A percentile compares a stretch with the other conserved stretches of the same genome.
phyloP scores from a whole-genome alignment of 345 rosid species.

The Euphorbia lathyris region DNA sequence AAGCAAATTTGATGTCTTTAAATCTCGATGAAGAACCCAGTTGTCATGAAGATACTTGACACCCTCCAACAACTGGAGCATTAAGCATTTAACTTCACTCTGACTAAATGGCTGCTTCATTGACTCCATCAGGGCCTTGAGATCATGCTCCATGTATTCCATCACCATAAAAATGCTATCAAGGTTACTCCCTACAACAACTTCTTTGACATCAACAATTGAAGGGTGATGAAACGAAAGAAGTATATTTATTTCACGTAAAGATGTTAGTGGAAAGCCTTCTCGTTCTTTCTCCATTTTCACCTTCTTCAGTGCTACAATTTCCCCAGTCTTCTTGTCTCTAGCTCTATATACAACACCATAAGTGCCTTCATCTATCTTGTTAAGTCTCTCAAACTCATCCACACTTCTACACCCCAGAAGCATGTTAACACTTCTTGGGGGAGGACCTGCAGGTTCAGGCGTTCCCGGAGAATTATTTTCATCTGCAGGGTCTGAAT shows the following conservation, averaged over 20 bases:
- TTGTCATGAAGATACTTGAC: constrained; percentile 96
- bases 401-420: constrained; percentile 97
- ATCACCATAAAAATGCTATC: constrained; percentile 98
- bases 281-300: constrained; percentile 99
- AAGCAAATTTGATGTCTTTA: constrained; percentile 94
- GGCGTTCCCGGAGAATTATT: constrained; percentile 43
- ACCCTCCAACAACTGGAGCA: constrained; percentile 95
- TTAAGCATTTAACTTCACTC: constrained; percentile 97
- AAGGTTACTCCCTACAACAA: constrained; percentile 90
- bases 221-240: constrained; percentile 96
- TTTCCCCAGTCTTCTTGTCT: constrained; percentile 88
- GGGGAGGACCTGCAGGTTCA: constrained; percentile 59
- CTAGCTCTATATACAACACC: constrained; percentile 98
- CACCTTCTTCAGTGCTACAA: constrained; percentile 97
- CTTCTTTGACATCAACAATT: constrained; percentile 96
- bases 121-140: constrained; percentile 91
- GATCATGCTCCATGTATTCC: constrained; percentile 99
- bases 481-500: constrained; percentile 55
- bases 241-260: constrained; percentile 94
- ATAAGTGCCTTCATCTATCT: constrained; percentile 98
- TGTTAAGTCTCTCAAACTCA: constrained; percentile 94
- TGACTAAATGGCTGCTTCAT: constrained; percentile 99
- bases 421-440: constrained; percentile 91
- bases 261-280: constrained; percentile 94
- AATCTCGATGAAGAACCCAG: constrained; percentile 99